These are phyloP conservation scores for Corymbia maculata DNA, from an alignment of 345 rosid genomes.

Conservation along the genomic window DNA sequence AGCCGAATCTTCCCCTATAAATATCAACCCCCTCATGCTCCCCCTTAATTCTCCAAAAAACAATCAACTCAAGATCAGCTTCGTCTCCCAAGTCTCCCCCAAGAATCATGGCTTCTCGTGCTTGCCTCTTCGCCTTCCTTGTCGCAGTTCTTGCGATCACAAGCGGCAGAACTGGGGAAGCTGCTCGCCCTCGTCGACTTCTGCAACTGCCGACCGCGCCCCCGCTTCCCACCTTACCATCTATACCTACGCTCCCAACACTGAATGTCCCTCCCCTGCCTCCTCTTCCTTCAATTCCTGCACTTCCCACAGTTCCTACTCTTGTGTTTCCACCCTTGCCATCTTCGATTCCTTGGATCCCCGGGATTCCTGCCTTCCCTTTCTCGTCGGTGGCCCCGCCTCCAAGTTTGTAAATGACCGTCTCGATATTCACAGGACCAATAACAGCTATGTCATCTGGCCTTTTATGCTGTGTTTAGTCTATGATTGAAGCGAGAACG, in stretches of 20 bases:
- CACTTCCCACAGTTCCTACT: not conserved
- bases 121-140: not conserved
- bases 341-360: not conserved
- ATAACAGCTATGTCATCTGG: not conserved
- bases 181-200: not conserved
- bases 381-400: not conserved
- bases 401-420: not conserved
- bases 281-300: not conserved
- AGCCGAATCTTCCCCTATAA: not conserved
- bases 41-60: not conserved
- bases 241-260: not conserved
- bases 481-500: not conserved
- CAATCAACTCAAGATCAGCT: not conserved
- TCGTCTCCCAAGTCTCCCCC: not conserved
- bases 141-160: not conserved
- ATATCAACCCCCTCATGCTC: not conserved
- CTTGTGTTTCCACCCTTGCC: not conserved
- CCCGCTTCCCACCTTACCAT: not conserved
- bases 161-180: not conserved
- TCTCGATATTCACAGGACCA: not conserved
- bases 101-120: constrained; percentile 1
- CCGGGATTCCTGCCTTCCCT: not conserved
- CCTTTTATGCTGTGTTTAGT: not conserved
- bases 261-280: not conserved
- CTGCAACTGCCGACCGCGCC: not conserved